A percentile compares a stretch with the other conserved stretches of the same genome.
Conservation (phyloP, 352 stramenopile species). For the Phytophthora sojae region DNA sequence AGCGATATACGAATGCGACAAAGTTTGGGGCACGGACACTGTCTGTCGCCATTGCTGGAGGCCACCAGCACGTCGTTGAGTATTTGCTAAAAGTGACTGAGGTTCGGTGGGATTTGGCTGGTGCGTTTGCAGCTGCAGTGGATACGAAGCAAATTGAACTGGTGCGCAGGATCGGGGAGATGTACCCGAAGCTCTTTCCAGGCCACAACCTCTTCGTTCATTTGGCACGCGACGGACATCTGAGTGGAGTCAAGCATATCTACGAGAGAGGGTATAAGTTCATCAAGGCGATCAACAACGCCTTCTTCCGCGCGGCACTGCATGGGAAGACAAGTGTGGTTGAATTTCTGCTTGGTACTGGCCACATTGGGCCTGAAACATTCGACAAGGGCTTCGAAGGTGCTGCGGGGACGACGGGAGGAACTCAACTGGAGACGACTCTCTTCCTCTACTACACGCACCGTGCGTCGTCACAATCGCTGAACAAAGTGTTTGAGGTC, state of each 20-base stretch:
- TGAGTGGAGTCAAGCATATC: neutral
- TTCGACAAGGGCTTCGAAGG: neutral
- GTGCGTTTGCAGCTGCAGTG: neutral
- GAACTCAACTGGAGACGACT: neutral
- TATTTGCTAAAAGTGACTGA: neutral
- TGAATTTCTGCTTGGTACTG: neutral
- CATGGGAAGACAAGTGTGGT: neutral
- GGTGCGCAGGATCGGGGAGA: neutral
- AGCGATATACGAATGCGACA: neutral
- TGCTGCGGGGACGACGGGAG: neutral
- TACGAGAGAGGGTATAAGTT: neutral
- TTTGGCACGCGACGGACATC: neutral
- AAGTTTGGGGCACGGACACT: neutral
- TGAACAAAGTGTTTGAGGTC: neutral
- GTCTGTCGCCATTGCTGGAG: neutral
- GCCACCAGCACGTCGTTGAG: neutral
- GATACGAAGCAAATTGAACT: neutral
- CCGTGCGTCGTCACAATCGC: neutral
- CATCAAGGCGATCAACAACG: neutral
- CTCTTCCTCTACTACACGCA: neutral
- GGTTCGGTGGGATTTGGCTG: neutral
- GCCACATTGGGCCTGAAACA: neutral
- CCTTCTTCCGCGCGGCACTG: neutral
- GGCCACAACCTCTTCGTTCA: neutral
- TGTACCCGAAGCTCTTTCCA: neutral